Evolutionary conservation across 257 asterid species (phyloP).

Genomic region (Solanum pinnatisectum): DNA sequence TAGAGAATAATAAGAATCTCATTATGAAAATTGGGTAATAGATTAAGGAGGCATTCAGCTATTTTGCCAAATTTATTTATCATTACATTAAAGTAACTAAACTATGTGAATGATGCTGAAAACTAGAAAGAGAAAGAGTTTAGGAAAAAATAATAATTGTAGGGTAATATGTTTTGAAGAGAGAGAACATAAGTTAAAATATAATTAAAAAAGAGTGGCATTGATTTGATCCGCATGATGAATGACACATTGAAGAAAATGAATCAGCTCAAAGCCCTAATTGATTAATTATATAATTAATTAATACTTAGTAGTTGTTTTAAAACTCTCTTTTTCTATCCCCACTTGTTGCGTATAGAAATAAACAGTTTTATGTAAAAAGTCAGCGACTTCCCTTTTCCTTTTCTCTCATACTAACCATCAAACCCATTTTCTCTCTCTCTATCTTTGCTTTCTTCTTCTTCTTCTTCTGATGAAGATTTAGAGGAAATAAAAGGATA

Average conservation of each 20-base stretch:
- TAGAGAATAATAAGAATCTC: neutral
- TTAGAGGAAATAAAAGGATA: neutral
- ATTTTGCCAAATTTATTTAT: neutral
- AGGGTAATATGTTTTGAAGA: neutral
- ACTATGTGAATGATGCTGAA: neutral
- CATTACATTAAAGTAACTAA: neutral
- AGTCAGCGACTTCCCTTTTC: constrained; percentile 49
- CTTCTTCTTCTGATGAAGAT: neutral
- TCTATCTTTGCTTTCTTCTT: neutral
- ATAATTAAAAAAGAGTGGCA: constrained; percentile 26
- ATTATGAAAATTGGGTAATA: neutral
- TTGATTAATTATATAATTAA: constrained; percentile 9
- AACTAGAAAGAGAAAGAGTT: neutral
- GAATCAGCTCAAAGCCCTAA: constrained; percentile 17
- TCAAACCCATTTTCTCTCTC: constrained; percentile 5
- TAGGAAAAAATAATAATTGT: neutral
- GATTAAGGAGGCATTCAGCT: neutral
- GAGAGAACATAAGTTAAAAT: constrained; percentile 13
- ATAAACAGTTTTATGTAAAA: constrained; percentile 34
- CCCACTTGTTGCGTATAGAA: constrained; percentile 37
- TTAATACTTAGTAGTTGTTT: constrained; percentile 1
- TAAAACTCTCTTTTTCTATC: neutral
- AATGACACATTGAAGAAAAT: constrained; percentile 2
- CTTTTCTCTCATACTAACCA: neutral
- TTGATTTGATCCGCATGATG: constrained; percentile 26